These are phyloP conservation scores for Hypseocharis bilobata DNA, from an alignment of 441 rosid species.

Conservation along the genomic window DNA sequence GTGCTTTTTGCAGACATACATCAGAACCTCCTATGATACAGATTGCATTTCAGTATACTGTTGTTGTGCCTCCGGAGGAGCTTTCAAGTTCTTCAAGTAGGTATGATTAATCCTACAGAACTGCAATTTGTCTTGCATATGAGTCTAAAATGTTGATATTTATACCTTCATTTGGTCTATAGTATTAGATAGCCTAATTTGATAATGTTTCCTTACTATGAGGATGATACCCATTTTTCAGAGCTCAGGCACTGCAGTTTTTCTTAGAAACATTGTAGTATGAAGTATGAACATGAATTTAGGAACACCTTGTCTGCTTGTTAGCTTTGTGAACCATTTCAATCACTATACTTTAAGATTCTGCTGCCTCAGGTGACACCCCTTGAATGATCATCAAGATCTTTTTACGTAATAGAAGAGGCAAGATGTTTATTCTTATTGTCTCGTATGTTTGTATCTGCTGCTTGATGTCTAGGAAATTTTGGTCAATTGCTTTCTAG, in stretches of 20 bases:
- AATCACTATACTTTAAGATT: too few relatives aligned
- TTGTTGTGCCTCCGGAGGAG: slow-evolving; percentile 76
- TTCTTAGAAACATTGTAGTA: too few relatives aligned
- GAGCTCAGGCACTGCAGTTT: too few relatives aligned
- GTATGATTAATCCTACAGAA: slow-evolving; percentile 35
- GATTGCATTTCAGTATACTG: slow-evolving; percentile 89
- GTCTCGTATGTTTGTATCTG: too few relatives aligned
- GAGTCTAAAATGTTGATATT: neutral
- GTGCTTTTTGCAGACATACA: slow-evolving; percentile 46
- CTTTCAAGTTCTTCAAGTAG: slow-evolving; percentile 54
- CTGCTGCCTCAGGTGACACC: too few relatives aligned
- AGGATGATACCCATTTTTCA: too few relatives aligned
- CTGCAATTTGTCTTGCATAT: slow-evolving; percentile 5
- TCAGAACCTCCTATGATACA: slow-evolving; percentile 82
- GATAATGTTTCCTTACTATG: neutral
- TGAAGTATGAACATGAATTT: too few relatives aligned
- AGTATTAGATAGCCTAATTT: neutral
- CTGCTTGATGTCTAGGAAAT: neutral
- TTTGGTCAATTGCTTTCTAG: neutral
- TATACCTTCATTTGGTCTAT: neutral
- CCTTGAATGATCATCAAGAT: neutral
- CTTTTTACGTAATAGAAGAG: neutral
- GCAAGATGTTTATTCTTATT: neutral
- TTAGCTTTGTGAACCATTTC: too few relatives aligned
- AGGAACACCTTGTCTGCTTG: too few relatives aligned